Evolutionary conservation across 2,329 filamentous ascomycete species (phyloP).

Genomic region (Neocatenulostroma microsporum): DNA sequence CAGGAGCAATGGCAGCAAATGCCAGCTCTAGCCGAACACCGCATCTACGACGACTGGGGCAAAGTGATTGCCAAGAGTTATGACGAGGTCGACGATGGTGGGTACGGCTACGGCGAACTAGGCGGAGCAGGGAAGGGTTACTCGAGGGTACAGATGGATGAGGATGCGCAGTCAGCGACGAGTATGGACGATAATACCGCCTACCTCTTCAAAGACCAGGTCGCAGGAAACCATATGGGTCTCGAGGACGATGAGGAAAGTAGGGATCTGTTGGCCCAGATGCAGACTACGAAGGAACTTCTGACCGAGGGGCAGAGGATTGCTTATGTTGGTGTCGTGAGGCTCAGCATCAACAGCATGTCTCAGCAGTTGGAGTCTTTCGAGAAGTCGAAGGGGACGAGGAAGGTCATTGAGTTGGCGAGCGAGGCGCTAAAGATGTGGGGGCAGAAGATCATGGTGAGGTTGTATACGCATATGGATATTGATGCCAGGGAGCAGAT

Average conservation of each 20-base stretch:
- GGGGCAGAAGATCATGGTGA: constrained; percentile 97
- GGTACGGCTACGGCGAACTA: constrained; percentile 64
- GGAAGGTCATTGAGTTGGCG: constrained; percentile 62
- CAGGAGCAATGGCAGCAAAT: constrained; percentile 85
- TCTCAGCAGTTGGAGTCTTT: constrained; percentile 58
- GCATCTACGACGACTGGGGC: constrained; percentile 93
- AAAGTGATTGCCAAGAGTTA: constrained; percentile 77
- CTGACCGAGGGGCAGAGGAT: constrained; percentile 93
- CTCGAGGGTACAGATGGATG: constrained; percentile 87
- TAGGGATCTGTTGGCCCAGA: constrained; percentile 74
- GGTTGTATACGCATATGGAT: constrained; percentile 93
- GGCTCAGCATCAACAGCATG: constrained; percentile 74
- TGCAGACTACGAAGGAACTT: constrained; percentile 92
- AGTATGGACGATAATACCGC: constrained; percentile 97
- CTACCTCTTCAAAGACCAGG: constrained; percentile 78
- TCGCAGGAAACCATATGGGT: constrained; percentile 49
- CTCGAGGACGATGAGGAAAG: constrained; percentile 63
- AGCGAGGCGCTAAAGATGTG: constrained; percentile 85
- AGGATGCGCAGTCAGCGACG: constrained; percentile 86
- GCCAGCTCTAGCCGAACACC: constrained; percentile 86
- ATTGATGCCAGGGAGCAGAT: constrained; percentile 85
- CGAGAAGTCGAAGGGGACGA: constrained; percentile 56
- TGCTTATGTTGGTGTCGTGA: constrained; percentile 86
- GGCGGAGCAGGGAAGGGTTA: constrained; percentile 93
- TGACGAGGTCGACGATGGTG: constrained; percentile 59